These are phyloP conservation scores for Acorus calamus DNA, from an alignment of 106 monocot genomes.

Conservation along the genomic window DNA sequence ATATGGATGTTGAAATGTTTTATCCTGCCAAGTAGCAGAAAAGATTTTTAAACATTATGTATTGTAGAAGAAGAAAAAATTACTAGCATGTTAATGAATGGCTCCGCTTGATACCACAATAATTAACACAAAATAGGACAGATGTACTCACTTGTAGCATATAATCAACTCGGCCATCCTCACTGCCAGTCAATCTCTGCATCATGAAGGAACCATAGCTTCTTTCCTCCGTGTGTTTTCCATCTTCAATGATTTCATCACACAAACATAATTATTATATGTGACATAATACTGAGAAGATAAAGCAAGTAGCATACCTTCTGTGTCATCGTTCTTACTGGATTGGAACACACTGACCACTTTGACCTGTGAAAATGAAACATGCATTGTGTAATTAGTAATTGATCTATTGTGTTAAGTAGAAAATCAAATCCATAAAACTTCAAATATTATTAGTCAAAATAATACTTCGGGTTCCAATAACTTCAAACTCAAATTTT, in stretches of 20 bases:
- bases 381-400: not conserved
- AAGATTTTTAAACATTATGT: not conserved
- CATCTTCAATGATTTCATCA: not conserved
- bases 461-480: too few species aligned
- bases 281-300: not conserved
- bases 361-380: constrained; percentile 50
- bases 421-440: too few species aligned
- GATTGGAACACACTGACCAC: constrained; percentile 40
- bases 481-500: too few species aligned
- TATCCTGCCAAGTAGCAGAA: constrained; percentile 38
- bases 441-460: too few species aligned
- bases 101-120: too few species aligned
- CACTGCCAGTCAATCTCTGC: constrained; percentile 64
- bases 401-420: too few species aligned
- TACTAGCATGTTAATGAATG: not conserved
- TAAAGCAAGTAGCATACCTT: constrained; percentile 31
- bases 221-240: constrained; percentile 17
- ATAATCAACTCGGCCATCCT: constrained; percentile 80
- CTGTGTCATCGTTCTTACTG: constrained; percentile 25
- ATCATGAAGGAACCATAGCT: constrained; percentile 88
- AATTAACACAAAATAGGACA: not conserved
- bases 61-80: not conserved
- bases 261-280: not conserved
- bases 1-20: constrained; percentile 90
- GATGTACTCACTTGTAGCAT: constrained; percentile 65